These are phyloP conservation scores for Epithemia pelagica DNA, from an alignment of 108 stramenopile genomes.

Conservation along the genomic window DNA sequence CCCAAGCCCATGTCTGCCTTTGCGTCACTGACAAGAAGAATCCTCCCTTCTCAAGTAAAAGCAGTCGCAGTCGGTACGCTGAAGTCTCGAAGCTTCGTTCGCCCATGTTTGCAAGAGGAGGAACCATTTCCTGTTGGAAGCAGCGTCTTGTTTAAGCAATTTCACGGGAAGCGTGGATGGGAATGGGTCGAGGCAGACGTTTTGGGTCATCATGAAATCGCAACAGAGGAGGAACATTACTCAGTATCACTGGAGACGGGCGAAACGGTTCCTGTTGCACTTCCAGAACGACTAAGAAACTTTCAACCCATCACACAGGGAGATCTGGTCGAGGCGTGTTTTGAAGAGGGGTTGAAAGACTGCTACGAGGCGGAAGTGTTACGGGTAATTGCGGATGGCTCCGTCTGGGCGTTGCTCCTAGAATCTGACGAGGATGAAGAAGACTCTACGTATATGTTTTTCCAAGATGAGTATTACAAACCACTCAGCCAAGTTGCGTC, in stretches of 20 bases:
- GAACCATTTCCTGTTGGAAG: not conserved
- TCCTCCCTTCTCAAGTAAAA: not conserved
- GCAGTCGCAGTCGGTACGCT: not conserved
- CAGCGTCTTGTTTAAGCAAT: not conserved
- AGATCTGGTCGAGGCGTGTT: constrained; percentile 11
- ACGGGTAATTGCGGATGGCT: constrained; percentile 13
- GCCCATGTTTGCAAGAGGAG: not conserved
- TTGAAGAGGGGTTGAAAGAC: constrained; percentile 6
- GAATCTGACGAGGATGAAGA: not conserved
- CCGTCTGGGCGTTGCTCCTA: not conserved
- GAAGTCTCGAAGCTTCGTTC: not conserved
- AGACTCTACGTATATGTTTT: not conserved
- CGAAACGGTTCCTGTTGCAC: constrained; percentile 2
- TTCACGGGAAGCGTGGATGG: not conserved
- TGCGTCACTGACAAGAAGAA: not conserved
- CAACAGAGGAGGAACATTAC: not conserved
- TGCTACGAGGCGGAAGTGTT: constrained; percentile 16
- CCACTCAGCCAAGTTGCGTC: not conserved
- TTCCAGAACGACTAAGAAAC: not conserved
- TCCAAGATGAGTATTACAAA: not conserved
- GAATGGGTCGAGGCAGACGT: not conserved
- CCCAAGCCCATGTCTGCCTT: not conserved
- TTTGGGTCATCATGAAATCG: not conserved
- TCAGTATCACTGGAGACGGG: constrained; percentile 21
- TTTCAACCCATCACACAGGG: constrained; percentile 11